phyloP scores from a whole-genome alignment of 805 yeast species.

The Candida ipomoeae region DNA sequence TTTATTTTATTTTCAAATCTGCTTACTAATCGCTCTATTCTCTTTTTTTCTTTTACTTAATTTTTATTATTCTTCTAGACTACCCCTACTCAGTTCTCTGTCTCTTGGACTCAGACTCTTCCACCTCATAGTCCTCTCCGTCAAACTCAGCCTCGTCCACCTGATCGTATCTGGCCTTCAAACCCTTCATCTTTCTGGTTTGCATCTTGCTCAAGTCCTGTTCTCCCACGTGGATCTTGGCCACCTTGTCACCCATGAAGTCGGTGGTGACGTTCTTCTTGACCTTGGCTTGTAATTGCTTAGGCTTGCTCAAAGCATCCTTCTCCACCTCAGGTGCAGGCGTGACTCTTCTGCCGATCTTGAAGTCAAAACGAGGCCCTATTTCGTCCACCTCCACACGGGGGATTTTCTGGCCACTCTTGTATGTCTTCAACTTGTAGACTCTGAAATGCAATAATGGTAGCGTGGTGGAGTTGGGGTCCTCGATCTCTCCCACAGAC shows the following conservation, averaged over 20 bases:
- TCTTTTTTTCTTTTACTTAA: not conserved
- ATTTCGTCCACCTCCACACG: constrained; percentile 91
- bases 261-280: constrained; percentile 89
- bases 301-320: constrained; percentile 81
- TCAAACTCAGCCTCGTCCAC: constrained; percentile 46
- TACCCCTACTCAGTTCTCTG: constrained; percentile 23
- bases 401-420: constrained; percentile 84
- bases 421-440: constrained; percentile 75
- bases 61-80: not conserved
- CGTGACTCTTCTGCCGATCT: constrained; percentile 77
- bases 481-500: constrained; percentile 71
- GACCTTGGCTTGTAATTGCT: constrained; percentile 72
- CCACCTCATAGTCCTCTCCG: constrained; percentile 48
- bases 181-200: constrained; percentile 98
- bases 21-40: not conserved
- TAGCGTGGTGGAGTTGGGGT: constrained; percentile 63
- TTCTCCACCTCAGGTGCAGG: constrained; percentile 86
- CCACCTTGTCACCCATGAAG: constrained; percentile 92
- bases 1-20: not conserved
- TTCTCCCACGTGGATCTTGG: constrained; percentile 92
- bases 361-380: constrained; percentile 93
- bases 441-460: constrained; percentile 89
- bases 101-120: constrained; percentile 30
- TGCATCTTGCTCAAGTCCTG: constrained; percentile 89
- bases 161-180: constrained; percentile 83